Percentiles rank a stretch among this genome's conserved stretches.
Evolutionary conservation across 1,284 basidiomycete genomes (phyloP).

Genomic region (Calocybe gambosa): DNA sequence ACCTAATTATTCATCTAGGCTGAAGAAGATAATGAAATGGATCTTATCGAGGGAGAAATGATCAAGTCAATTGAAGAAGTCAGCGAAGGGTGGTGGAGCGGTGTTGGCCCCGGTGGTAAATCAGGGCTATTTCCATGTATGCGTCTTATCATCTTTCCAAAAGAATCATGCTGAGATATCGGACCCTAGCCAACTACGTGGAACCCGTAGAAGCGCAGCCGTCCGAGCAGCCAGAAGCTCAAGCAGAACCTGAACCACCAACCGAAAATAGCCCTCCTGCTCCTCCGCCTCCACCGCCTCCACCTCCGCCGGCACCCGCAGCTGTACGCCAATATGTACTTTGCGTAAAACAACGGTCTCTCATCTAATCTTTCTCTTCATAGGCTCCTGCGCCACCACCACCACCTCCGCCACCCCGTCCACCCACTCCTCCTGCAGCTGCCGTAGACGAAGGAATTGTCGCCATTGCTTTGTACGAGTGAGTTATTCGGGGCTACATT

Average conservation of each 20-base stretch:
- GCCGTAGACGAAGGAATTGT: constrained; percentile 55
- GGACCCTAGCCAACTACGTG: constrained; percentile 67
- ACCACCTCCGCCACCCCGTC: constrained; percentile 32
- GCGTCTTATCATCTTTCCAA: constrained; percentile 17
- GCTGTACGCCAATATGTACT: constrained; percentile 15
- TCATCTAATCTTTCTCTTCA: constrained; percentile 1
- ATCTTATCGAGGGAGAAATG: constrained; percentile 73
- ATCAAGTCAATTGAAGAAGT: constrained; percentile 79
- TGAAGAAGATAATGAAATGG: constrained; percentile 81
- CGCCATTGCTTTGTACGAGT: constrained; percentile 80
- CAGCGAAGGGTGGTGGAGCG: constrained; percentile 87
- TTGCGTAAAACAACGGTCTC: neutral
- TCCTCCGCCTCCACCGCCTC: constrained; percentile 39
- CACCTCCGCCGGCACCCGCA: constrained; percentile 31
- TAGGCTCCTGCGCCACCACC: constrained; percentile 36
- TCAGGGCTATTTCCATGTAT: constrained; percentile 77
- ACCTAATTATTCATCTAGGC: constrained; percentile 32
- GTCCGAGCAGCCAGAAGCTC: neutral
- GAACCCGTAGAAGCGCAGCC: constrained; percentile 54
- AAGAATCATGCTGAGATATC: neutral
- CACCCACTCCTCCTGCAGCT: constrained; percentile 27
- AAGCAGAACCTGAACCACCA: constrained; percentile 16
- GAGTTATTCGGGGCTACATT: no score
- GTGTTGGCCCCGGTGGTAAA: constrained; percentile 57
- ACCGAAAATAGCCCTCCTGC: constrained; percentile 34